These are phyloP conservation scores for Alternaria metachromatica DNA, from an alignment of 2,329 filamentous ascomycete genomes.

Conservation along the genomic window DNA sequence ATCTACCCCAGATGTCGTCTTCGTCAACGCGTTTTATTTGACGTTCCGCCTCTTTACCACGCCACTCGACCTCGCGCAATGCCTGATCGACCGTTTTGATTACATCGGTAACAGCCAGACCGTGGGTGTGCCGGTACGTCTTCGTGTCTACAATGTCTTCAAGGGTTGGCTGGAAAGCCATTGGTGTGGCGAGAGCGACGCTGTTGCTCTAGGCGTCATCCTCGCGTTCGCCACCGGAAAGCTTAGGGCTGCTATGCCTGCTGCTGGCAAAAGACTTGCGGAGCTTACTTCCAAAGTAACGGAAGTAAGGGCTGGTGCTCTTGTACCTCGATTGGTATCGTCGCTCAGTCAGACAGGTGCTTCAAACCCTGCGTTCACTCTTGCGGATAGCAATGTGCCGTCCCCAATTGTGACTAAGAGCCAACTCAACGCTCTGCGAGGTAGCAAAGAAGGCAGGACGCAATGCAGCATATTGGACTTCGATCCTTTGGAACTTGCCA, in stretches of 20 bases:
- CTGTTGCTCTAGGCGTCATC: slow-evolving; percentile 76
- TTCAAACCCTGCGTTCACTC: slow-evolving; percentile 72
- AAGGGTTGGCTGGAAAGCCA: slow-evolving; percentile 98
- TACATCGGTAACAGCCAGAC: slow-evolving; percentile 82
- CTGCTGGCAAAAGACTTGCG: slow-evolving; percentile 78
- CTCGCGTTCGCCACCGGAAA: slow-evolving; percentile 79
- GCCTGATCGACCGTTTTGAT: slow-evolving; percentile 89
- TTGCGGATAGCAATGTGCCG: slow-evolving; percentile 75
- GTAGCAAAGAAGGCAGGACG: slow-evolving; percentile 75
- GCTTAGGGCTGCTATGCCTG: slow-evolving; percentile 72
- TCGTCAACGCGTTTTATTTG: slow-evolving; percentile 93
- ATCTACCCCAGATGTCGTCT: slow-evolving; percentile 87
- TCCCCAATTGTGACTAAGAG: slow-evolving; percentile 74
- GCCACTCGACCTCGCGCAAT: slow-evolving; percentile 77
- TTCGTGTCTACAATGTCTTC: slow-evolving; percentile 94
- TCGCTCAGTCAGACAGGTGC: slow-evolving; percentile 89
- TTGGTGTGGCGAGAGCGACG: slow-evolving; percentile 85
- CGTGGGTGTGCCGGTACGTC: slow-evolving; percentile 78
- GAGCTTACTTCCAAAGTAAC: slow-evolving; percentile 83
- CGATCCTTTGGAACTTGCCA: slow-evolving; percentile 86
- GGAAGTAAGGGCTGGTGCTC: slow-evolving; percentile 68
- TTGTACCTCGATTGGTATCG: slow-evolving; percentile 83
- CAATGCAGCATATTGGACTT: slow-evolving; percentile 84
- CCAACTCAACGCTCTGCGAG: slow-evolving; percentile 73
- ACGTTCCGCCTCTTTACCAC: slow-evolving; percentile 94